A percentile compares a stretch with the other conserved stretches of the same genome.
Evolutionary conservation across 1,284 basidiomycete species (phyloP).

Genomic region (Cryptococcus depauperatus): DNA sequence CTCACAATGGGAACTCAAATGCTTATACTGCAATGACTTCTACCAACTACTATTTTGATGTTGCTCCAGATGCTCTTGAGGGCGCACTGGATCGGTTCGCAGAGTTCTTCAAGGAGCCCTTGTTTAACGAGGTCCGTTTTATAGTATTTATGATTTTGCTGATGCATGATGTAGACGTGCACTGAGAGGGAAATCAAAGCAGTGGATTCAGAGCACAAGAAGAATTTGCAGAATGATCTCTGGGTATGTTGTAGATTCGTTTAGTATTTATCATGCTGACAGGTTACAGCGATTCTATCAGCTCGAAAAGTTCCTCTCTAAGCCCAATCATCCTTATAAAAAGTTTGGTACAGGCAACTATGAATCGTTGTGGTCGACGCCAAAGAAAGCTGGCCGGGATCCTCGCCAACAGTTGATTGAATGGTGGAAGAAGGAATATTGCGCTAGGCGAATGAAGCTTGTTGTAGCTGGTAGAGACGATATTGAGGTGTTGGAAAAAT

Average conservation of each 20-base stretch:
- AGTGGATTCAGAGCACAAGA: conserved; percentile 97
- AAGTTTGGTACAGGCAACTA: conserved; percentile 91
- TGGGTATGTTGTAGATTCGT: conserved; percentile 50
- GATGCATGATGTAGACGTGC: conserved; percentile 52
- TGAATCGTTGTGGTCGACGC: conserved; percentile 64
- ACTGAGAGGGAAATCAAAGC: conserved; percentile 92
- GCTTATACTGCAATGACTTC: conserved; percentile 90
- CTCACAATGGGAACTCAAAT: conserved; percentile 86
- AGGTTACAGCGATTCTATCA: conserved; percentile 98
- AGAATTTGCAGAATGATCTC: conserved; percentile 89
- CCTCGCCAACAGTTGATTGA: conserved; percentile 83
- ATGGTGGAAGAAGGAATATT: conserved; percentile 93
- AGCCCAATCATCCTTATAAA: conserved; percentile 72
- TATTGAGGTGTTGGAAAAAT: conserved; percentile 39
- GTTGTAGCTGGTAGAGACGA: conserved; percentile 81
- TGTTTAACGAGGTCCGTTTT: conserved; percentile 56
- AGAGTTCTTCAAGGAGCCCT: conserved; percentile 86
- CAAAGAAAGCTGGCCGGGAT: conserved; percentile 60
- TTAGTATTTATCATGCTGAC: conserved; percentile 57
- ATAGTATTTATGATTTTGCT: neutral
- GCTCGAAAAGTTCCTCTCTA: conserved; percentile 81
- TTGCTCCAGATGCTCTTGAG: conserved; percentile 72
- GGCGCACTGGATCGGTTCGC: conserved; percentile 87
- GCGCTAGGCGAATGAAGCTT: conserved; percentile 86
- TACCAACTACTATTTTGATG: conserved; percentile 78